Conservation (phyloP, 169 alveolate genomes). For the Eimeria necatrix region DNA sequence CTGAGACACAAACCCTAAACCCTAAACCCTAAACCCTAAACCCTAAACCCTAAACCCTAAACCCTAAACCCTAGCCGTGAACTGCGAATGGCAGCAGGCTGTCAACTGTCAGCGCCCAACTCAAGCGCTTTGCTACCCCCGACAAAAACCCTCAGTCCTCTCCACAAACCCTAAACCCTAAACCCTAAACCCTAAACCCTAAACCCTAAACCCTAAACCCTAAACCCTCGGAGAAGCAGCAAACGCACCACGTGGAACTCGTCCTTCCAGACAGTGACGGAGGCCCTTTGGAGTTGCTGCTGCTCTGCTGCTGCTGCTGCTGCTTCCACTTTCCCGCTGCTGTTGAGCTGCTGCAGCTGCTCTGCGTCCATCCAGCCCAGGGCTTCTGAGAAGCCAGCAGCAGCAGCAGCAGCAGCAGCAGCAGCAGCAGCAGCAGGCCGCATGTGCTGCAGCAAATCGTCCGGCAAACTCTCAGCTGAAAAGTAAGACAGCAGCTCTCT, state of each 20-base stretch:
- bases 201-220: conserved; percentile 31
- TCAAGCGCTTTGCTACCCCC: too few relatives aligned
- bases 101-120: too few relatives aligned
- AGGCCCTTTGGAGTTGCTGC: neutral
- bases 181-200: neutral
- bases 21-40: conserved; percentile 18
- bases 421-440: too few relatives aligned
- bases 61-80: neutral
- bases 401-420: neutral
- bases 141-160: neutral
- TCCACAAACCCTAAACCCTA: neutral
- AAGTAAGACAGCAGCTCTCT: neutral
- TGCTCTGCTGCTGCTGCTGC: neutral
- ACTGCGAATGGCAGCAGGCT: too few relatives aligned
- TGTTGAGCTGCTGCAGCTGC: neutral
- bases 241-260: conserved; percentile 68
- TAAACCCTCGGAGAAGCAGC: neutral
- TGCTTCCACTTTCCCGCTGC: neutral
- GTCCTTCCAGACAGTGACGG: conserved; percentile 75
- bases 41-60: neutral
- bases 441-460: neutral
- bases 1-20: conserved; percentile 37
- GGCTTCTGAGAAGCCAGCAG: neutral
- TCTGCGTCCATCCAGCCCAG: conserved; percentile 35
- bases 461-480: neutral